A percentile compares a stretch with the other conserved stretches of the same genome.
Conservation (phyloP, 228 moss, liverwort and hornwort species). For the Sphagnum fallax region DNA sequence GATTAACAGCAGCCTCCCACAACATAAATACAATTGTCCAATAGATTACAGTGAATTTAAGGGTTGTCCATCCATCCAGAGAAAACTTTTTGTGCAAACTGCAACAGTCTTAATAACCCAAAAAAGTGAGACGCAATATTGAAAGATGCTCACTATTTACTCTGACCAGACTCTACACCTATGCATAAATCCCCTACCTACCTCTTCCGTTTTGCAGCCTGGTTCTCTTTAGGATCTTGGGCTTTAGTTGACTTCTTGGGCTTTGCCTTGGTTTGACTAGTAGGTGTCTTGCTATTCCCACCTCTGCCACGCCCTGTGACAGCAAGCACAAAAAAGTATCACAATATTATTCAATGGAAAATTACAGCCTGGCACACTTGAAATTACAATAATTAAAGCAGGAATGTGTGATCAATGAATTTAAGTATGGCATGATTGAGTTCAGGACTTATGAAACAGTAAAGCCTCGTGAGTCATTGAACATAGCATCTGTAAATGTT, state of each 20-base stretch:
- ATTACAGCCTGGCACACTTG: not conserved
- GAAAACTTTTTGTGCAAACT: too few relatives aligned
- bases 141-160: too few relatives aligned
- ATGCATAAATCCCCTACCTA: constrained; percentile 5
- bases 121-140: too few relatives aligned
- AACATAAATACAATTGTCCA: too few relatives aligned
- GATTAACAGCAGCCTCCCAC: too few relatives aligned
- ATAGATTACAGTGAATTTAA: too few relatives aligned
- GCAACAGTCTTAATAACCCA: too few relatives aligned
- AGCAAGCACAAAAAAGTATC: not conserved
- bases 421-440: not conserved
- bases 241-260: constrained; percentile 3
- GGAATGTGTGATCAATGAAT: not conserved
- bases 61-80: too few relatives aligned
- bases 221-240: constrained; percentile 15
- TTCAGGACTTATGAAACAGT: not conserved
- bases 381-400: not conserved
- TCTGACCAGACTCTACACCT: too few relatives aligned
- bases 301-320: constrained; percentile 42
- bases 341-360: too few relatives aligned
- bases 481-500: too few relatives aligned
- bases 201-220: constrained; percentile 45
- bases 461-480: not conserved
- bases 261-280: constrained; percentile 33
- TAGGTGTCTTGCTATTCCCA: constrained; percentile 6